A percentile compares a stretch with the other conserved stretches of the same genome.
phyloP scores from a whole-genome alignment of 106 monocot genomes.

The Dactylorhiza incarnata region DNA sequence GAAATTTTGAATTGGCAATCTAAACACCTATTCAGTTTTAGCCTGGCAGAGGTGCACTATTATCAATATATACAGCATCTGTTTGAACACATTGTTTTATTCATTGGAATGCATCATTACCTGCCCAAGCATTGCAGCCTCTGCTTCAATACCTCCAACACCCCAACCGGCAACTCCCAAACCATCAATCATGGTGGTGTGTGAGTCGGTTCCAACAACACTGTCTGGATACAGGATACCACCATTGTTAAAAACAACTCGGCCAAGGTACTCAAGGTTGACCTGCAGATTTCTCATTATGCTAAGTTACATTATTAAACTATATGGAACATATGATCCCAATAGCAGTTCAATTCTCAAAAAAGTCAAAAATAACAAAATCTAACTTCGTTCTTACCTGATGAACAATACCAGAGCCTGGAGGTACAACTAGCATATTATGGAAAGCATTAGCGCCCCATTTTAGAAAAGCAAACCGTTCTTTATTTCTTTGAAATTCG shows the following conservation, averaged over 20 bases:
- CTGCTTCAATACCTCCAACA: slow-evolving; percentile 96
- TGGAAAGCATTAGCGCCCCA: slow-evolving; percentile 89
- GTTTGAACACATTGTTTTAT: not conserved
- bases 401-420: slow-evolving; percentile 97
- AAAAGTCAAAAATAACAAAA: not conserved
- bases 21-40: not conserved
- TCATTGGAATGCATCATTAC: slow-evolving; percentile 18
- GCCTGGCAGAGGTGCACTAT: not conserved
- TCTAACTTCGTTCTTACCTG: slow-evolving; percentile 39
- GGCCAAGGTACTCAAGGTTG: slow-evolving; percentile 90
- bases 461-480: slow-evolving; percentile 93
- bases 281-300: slow-evolving; percentile 36
- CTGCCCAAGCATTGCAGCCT: slow-evolving; percentile 98
- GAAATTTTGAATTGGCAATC: too few relatives aligned
- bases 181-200: slow-evolving; percentile 97
- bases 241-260: slow-evolving; percentile 76
- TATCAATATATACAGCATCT: not conserved
- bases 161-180: slow-evolving; percentile 84
- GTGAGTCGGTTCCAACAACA: slow-evolving; percentile 92
- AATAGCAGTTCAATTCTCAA: not conserved
- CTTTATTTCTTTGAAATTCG: slow-evolving; percentile 82
- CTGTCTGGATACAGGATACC: slow-evolving; percentile 88
- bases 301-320: not conserved
- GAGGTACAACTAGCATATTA: slow-evolving; percentile 98
- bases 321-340: not conserved